These are phyloP conservation scores for Diplodia scrobiculata DNA, from an alignment of 2,329 filamentous ascomycete species.

Conservation along the genomic window DNA sequence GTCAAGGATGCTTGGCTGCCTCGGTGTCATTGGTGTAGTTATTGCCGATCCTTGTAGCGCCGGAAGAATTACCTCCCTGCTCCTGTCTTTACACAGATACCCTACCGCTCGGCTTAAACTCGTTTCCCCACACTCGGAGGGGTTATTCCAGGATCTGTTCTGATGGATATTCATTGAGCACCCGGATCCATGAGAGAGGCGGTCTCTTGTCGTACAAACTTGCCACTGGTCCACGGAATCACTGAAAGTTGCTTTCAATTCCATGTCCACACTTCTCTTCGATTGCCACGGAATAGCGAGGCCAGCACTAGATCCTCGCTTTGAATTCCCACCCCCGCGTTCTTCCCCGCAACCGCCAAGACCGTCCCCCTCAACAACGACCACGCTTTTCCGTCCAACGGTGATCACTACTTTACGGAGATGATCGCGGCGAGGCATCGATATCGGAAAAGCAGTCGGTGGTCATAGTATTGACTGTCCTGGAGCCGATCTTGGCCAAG, in stretches of 20 bases:
- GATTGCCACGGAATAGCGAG: not conserved
- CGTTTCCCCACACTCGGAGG: not conserved
- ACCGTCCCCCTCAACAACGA: slow-evolving; percentile 4
- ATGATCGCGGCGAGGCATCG: not conserved
- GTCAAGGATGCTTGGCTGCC: not conserved
- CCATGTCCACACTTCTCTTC: too few species aligned
- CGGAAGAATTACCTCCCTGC: slow-evolving; percentile 8
- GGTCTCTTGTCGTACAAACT: too few species aligned
- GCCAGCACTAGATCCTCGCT: not conserved
- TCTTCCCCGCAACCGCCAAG: slow-evolving; percentile 24
- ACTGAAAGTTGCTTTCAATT: not conserved
- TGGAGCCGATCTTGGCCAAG: slow-evolving; percentile 13
- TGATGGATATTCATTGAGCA: not conserved
- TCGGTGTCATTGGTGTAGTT: not conserved
- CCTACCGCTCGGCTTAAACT: too few species aligned
- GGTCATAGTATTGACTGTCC: not conserved
- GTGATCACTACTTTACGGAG: not conserved
- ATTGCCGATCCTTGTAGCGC: slow-evolving; percentile 9
- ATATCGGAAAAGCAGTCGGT: slow-evolving; percentile 1
- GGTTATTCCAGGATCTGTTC: not conserved
- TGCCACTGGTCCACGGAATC: too few species aligned
- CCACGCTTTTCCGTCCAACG: slow-evolving; percentile 12
- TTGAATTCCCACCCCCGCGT: slow-evolving; percentile 5
- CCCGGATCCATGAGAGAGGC: not conserved
- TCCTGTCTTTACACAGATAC: too few species aligned